Conservation (phyloP, 805 yeast genomes). For the Ogataea pilisensis region DNA sequence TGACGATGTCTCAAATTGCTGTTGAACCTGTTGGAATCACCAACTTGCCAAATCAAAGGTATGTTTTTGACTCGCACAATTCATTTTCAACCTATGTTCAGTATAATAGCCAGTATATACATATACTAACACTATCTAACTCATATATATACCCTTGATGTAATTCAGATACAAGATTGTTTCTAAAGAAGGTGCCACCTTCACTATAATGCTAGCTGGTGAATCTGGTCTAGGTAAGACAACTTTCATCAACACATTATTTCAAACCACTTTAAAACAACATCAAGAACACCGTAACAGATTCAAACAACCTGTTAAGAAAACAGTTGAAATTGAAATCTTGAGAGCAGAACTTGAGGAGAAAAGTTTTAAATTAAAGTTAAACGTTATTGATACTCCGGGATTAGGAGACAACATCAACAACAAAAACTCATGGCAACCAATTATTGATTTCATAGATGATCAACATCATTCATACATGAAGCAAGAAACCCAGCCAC, state of each 20-base stretch:
- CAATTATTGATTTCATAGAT: conserved; percentile 82
- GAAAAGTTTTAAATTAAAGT: conserved; percentile 69
- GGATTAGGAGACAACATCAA: conserved; percentile 91
- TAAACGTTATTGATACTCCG: conserved; percentile 87
- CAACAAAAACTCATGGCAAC: conserved; percentile 82
- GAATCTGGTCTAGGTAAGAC: conserved; percentile 91
- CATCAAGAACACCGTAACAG: conserved; percentile 52
- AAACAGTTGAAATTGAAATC: conserved; percentile 76
- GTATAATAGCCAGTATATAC: no score
- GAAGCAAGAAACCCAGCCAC: conserved; percentile 94
- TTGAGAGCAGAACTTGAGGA: conserved; percentile 80
- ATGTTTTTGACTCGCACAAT: conserved; percentile 24
- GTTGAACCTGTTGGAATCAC: conserved; percentile 64
- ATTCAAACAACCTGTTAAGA: conserved; percentile 55
- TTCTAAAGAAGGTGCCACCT: conserved; percentile 68
- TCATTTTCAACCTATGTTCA: no score
- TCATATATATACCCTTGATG: no score
- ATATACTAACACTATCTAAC: no score
- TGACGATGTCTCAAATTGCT: conserved; percentile 25
- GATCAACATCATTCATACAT: conserved; percentile 85
- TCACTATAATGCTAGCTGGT: conserved; percentile 84
- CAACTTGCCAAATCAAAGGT: conserved; percentile 71
- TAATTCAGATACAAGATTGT: conserved; percentile 76
- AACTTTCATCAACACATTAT: conserved; percentile 83
- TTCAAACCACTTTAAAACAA: conserved; percentile 67